Evolutionary conservation across 495 filamentous ascomycete genomes (phyloP), one percentile per base, ranked within the genome.

Genomic region (Penicillium paxilli): DNA sequence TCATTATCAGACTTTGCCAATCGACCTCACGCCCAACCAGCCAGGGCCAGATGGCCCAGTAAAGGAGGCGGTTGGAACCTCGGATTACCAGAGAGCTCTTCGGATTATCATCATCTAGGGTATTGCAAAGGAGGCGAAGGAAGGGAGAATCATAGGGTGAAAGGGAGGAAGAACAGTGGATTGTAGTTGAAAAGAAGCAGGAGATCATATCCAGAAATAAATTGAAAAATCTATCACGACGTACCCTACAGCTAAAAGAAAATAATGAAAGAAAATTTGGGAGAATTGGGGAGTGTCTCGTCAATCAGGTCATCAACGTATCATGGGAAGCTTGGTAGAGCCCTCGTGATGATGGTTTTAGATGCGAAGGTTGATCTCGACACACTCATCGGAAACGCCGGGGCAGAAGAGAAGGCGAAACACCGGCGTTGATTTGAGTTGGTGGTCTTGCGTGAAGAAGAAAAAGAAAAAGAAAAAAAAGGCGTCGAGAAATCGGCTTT

Each of bases 331-430:
- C 91, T 75, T 65, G 71, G 67, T 65, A 81, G 77, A 87, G 86
- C 90, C 89, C 93, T 98, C 93, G 88, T 91, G 88, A 91, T 85
- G 85, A 97, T 91, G 93, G 93, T 98, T 98, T 98, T 98, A 90
- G 82, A 90, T 86, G 89, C 84, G 87, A 83, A 60, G 63, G 73
- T 75, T 79, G 66, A 72, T 93, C 89, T 93, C 77, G 89, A 90
- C 93, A 81, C 85, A 90, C 86, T 70, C 83, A 88, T 89, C 86
- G 87, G 87, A 92, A 79, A 89, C 84, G 85, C 79, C 87, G 91
- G 87, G 78, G 78, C 84, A 87, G 84, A 89, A 71, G 80, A 63
- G 62, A 65, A 68, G 41, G 55, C 41, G 59, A 54, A 54, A 69
- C 58, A 79, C 86, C 87, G 87, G 77, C 86, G 85, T 90, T 89